Evolutionary conservation across 495 filamentous ascomycete genomes (phyloP).

Genomic region (Amorphotheca resinae): DNA sequence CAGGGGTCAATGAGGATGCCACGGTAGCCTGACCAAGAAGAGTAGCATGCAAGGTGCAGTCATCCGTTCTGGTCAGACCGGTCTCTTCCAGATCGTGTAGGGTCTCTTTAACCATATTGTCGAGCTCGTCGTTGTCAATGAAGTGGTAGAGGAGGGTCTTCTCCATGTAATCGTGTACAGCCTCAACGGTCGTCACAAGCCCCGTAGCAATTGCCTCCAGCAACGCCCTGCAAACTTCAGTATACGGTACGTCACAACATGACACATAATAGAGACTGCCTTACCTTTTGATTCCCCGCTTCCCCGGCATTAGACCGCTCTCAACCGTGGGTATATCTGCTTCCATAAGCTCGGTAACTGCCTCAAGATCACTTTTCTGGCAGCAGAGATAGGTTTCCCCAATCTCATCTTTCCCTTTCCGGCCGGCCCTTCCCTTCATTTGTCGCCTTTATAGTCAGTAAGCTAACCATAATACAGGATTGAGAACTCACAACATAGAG

Average conservation of each 20-base stretch:
- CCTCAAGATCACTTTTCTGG: constrained; percentile 53
- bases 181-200: constrained; percentile 53
- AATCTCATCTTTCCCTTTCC: constrained; percentile 70
- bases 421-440: constrained; percentile 74
- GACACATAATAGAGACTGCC: background rate
- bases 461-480: background rate
- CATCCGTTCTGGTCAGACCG: constrained; percentile 42
- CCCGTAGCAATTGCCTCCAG: constrained; percentile 63
- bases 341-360: constrained; percentile 55
- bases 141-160: constrained; percentile 54
- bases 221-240: constrained; percentile 39
- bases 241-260: background rate
- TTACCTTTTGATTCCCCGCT: constrained; percentile 54
- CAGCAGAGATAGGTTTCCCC: constrained; percentile 77
- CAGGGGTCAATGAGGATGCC: constrained; percentile 57
- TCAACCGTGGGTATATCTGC: constrained; percentile 60
- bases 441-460: constrained; percentile 43
- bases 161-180: constrained; percentile 58
- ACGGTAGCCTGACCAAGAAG: constrained; percentile 60
- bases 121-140: constrained; percentile 29
- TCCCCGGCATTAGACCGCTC: constrained; percentile 59
- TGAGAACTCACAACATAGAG: constrained; percentile 49
- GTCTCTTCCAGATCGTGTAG: constrained; percentile 39
- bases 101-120: constrained; percentile 41
- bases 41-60: constrained; percentile 46